Conservation (phyloP, 768 basidiomycete genomes). For the Fibroporia radiculosa region DNA sequence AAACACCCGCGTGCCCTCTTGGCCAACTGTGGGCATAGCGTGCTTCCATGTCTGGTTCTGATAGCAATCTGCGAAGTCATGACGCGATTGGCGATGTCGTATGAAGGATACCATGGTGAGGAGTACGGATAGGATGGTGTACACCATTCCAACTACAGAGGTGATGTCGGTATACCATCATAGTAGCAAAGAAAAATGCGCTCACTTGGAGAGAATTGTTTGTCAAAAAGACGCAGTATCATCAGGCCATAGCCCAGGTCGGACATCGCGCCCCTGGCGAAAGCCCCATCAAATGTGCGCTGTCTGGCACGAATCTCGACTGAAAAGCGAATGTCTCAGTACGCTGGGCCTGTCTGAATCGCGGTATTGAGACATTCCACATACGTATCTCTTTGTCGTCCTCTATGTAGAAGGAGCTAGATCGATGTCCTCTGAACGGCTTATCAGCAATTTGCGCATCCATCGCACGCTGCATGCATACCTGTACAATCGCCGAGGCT, state of each 20-base stretch:
- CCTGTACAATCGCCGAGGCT: too few species aligned
- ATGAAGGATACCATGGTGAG: slow-evolving; percentile 52
- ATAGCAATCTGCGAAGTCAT: slow-evolving; percentile 67
- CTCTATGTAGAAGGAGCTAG: slow-evolving; percentile 23
- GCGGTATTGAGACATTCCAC: neutral
- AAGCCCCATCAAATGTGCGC: slow-evolving; percentile 80
- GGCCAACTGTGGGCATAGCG: slow-evolving; percentile 50
- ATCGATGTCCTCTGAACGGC: slow-evolving; percentile 23
- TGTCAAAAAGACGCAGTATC: slow-evolving; percentile 71
- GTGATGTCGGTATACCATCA: neutral
- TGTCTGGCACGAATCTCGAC: slow-evolving; percentile 78
- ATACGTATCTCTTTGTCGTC: slow-evolving; percentile 26
- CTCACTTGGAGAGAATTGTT: slow-evolving; percentile 66
- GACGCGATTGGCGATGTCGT: slow-evolving; percentile 56
- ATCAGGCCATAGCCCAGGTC: slow-evolving; percentile 68
- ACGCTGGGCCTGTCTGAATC: neutral
- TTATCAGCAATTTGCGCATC: too few species aligned
- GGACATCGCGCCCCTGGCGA: slow-evolving; percentile 66
- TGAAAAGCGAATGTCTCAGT: neutral
- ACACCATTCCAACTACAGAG: slow-evolving; percentile 48
- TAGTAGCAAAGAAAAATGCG: slow-evolving; percentile 3
- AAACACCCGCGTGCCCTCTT: slow-evolving; percentile 54
- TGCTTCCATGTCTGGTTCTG: slow-evolving; percentile 15
- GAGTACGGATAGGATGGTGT: slow-evolving; percentile 53
- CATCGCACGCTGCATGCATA: too few species aligned